Conservation (phyloP, 2,329 filamentous ascomycete genomes). For the Trichoderma gracile region DNA sequence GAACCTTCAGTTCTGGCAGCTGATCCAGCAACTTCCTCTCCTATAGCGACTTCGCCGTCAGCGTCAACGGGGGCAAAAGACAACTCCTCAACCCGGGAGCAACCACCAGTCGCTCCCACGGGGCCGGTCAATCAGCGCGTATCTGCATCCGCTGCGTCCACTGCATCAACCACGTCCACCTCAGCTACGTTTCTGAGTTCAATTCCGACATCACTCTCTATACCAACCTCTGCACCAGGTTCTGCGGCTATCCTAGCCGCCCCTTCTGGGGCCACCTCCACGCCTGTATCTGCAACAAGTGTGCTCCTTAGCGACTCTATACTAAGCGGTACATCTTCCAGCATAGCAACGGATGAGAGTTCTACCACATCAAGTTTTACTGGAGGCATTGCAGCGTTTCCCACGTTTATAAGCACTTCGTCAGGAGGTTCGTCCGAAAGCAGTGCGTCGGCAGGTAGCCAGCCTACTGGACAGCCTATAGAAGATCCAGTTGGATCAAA, state of each 20-base stretch:
- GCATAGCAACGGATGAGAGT: background rate
- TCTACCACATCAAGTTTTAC: background rate
- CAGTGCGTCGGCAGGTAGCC: background rate
- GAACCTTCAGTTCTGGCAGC: background rate
- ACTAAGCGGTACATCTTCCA: background rate
- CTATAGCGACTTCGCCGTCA: background rate
- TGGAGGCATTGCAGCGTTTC: background rate
- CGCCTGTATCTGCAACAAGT: background rate
- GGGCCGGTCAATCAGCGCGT: background rate
- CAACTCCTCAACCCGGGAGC: background rate
- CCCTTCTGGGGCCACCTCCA: background rate
- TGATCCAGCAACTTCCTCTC: background rate
- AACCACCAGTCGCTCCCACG: background rate
- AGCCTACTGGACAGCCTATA: conserved; percentile 5
- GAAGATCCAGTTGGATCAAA: background rate
- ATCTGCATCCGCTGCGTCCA: background rate
- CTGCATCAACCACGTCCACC: background rate
- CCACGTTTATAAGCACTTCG: background rate
- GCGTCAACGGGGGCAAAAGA: background rate
- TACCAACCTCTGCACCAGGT: background rate
- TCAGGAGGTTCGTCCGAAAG: background rate
- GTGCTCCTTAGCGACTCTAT: background rate
- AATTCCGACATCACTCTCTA: background rate
- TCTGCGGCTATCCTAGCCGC: background rate
- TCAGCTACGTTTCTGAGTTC: background rate